These are phyloP conservation scores for Arabis hirsuta DNA, from an alignment of 345 rosid species.

Conservation along the genomic window DNA sequence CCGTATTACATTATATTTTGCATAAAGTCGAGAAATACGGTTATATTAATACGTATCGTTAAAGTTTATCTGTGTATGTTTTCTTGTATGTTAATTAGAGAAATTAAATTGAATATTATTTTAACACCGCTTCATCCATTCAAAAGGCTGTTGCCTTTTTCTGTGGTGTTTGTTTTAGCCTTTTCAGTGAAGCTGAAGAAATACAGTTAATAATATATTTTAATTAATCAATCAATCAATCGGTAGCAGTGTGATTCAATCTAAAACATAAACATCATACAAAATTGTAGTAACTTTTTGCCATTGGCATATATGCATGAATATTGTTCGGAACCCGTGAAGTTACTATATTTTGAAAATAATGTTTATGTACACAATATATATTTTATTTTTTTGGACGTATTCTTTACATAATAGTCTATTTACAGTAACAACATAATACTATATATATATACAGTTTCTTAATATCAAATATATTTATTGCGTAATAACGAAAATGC, in stretches of 20 bases:
- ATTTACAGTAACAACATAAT: neutral
- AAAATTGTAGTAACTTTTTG: neutral
- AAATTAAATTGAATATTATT: neutral
- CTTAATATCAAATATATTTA: neutral
- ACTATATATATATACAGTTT: neutral
- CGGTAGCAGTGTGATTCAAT: neutral
- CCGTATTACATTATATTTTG: neutral
- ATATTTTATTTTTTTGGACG: too few relatives aligned
- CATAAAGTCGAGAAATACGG: slow-evolving; percentile 2
- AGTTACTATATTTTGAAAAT: neutral
- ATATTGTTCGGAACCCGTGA: neutral
- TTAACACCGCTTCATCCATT: slow-evolving; percentile 20
- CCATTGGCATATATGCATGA: neutral
- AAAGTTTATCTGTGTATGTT: neutral
- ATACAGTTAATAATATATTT: neutral
- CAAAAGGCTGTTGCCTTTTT: slow-evolving; percentile 29
- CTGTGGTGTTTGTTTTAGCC: slow-evolving; percentile 37
- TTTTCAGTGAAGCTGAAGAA: slow-evolving; percentile 42
- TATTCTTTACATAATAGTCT: neutral
- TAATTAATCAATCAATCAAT: slow-evolving; percentile 7
- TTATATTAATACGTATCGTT: slow-evolving; percentile 15
- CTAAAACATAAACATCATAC: neutral
- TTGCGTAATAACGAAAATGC: too few relatives aligned
- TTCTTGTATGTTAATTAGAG: slow-evolving; percentile 5
- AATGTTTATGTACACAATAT: neutral